Base-by-base conservation (phyloP, 2,329 filamentous ascomycete species). In the Xenoacremonium recifei region DNA sequence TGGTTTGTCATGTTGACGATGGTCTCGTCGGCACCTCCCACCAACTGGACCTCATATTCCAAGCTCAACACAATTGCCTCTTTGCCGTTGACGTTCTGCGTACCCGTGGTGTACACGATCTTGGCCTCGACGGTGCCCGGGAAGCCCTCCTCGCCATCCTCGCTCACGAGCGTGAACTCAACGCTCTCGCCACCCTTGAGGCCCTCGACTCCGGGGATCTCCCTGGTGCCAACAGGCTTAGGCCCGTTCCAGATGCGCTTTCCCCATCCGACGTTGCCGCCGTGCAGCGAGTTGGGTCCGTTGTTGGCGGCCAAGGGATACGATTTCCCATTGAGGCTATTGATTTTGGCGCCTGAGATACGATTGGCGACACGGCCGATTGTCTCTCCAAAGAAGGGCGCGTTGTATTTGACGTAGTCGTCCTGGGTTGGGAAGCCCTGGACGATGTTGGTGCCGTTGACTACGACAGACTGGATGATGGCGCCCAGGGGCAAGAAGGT, bases 1-100 rank as follows among this genome's bases (percentile, higher is more conserved):
- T 99, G 92, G 71, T 97, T 99, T 37, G 93, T 97, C 69, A 97
- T 79, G 68, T 91, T 95, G 63, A 97, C 80, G 31, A 84, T 84
- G 0, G 92, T 97, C 75, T 96, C 92, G n/a, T 91, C 83, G 11
- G 84, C 85, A 37, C 86, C 84, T 3, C 79, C 84, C 3, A 89
- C 76, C 35, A 97, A 75, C 65, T 89, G 82, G 16, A 87, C 90
- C 72, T 96, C 87, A 63, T 95, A 97, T 65, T 97, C 93, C 37
- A 95, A 87, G 42, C 84, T 84, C 43, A 97, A 68, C 16, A 93
- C 80, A 2, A 80, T 82, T 49, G 84, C 83, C 48, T 84, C 76
- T 47, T 77, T 79, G 15, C 79, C 81, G 5, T 76, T 70, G 11
- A 76, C 69, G 37, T 77, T 68, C 61, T 89, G 82, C 48, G 81